These are phyloP conservation scores for Lasiodiplodia hormozganensis DNA, from an alignment of 2,329 filamentous ascomycete species.

Conservation along the genomic window DNA sequence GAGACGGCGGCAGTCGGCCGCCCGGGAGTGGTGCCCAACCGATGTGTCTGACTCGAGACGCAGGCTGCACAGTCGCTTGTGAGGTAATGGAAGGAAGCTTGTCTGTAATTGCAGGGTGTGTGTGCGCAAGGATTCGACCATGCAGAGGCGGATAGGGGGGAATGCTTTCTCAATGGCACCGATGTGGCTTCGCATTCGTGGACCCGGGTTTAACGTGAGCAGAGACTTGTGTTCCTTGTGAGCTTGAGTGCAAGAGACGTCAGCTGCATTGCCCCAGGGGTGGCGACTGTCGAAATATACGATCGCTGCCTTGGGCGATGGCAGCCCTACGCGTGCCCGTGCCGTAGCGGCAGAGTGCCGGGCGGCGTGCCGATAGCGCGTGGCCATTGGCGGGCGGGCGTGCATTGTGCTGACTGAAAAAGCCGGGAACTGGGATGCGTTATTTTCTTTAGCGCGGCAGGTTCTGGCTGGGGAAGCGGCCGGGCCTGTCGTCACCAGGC, in stretches of 20 bases:
- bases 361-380: background rate
- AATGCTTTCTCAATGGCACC: conserved; percentile 9
- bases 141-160: conserved; percentile 9
- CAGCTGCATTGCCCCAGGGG: background rate
- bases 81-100: conserved; percentile 10
- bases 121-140: background rate
- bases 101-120: conserved; percentile 18
- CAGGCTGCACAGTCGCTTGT: conserved; percentile 3
- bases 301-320: conserved; percentile 8
- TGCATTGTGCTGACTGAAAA: conserved; percentile 4
- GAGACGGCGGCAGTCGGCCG: background rate
- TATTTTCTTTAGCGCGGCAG: conserved; percentile 25
- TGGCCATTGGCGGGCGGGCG: background rate
- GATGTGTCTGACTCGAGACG: conserved; percentile 11
- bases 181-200: conserved; percentile 3
- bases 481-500: conserved; percentile 20
- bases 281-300: background rate
- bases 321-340: conserved; percentile 15
- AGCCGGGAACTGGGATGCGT: conserved; percentile 24
- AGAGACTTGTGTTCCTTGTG: background rate
- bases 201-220: background rate
- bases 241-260: conserved; percentile 2
- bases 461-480: background rate
- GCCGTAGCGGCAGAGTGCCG: conserved; percentile 1
- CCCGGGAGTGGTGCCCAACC: background rate